Evolutionary conservation across 106 monocot species (phyloP), one percentile per base, ranked within the genome.

Genomic region (Dioscorea alata): DNA sequence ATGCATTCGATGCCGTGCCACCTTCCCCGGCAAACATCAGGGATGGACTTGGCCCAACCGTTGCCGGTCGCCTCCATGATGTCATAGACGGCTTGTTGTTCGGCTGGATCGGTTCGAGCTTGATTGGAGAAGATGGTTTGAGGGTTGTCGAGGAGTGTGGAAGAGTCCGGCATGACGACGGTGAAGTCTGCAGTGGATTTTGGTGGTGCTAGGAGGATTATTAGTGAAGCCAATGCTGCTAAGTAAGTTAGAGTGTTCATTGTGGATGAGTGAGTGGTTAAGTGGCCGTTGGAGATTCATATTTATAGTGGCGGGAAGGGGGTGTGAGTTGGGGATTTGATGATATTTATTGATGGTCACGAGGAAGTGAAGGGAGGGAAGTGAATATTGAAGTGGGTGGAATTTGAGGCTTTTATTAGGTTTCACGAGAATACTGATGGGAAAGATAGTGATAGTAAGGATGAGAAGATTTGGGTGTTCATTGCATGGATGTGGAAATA

Each of bases 1-100:
- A 81, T 81, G 77, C 96, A 97, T 82, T 97, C 92, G 64, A 97
- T 97, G 8, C 96, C 96, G 65, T 97, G 96, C 96, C 92, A 97
- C 58, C 96, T 81, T 61, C 82, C 86, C 13, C 84, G 86, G 76
- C 91, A 91, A 8, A 91, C 82, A 78, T 91, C 88, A 15, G 83
- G 79, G 72, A 96, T 81, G 59, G 82, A 73, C n/a, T 75, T 13
- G 34, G 89, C 84, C 95, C 95, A 96, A 13, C 53, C 56, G 71
- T 96, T 96, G 59, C 95, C 95, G 17, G 88, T 89, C 10, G 95
- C 81, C 34, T 57, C 73, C 95, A 96, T 96, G 77, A 96, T 78
- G 66, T 83, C 77, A 66, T 89, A 85, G 65, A 96, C 95, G 0
- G 95, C 95, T 2, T 21, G 49, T 69, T 92, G 95, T 78, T 96